Evolutionary conservation across 495 filamentous ascomycete genomes (phyloP), one percentile per base, ranked within the genome.

Genomic region (Penicillium taxi): DNA sequence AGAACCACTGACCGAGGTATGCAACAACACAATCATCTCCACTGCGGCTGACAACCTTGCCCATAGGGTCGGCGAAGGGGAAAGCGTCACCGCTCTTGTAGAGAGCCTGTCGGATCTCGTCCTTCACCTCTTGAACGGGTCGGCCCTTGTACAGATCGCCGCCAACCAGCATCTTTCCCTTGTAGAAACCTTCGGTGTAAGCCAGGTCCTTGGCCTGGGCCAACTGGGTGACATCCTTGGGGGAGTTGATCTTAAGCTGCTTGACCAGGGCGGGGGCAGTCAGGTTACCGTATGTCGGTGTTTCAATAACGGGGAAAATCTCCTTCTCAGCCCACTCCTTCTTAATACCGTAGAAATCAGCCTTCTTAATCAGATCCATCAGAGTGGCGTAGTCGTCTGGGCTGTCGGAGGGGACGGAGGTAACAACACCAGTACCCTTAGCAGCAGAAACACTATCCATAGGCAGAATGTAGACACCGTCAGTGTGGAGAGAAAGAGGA

Each of bases 101-200:
- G 16, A 98, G 74, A 35, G 85, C 68, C 51, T 84, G 69, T 49
- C 81, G 72, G 19, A 98, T 86, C 55, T 91, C 84, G 20, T 82
- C 78, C 66, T 98, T 98, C 14, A 80, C 88, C 26, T 70, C 72
- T 48, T 86, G 80, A 25, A 98, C 91, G 37, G 84, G 70, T 61
- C 87, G 74, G 18, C 88, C 91, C 60, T 81, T 84, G 66, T 84
- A 96, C n/a, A n/a, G n/a, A n/a, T n/a, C n/a, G 14, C 94, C 85
- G 30, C 91, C 91, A 36, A 84, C 72, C 26, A 86, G 59, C 85
- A 98, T 91, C 26, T 73, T 85, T 32, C 91, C 91, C 64, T 93
- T 83, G 69, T 96, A 98, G 70, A 85, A 96, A n/a, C 85, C 91
- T 56, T 94, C 89, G 58, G 87, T 93, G 67, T 98, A 98, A 4